phyloP scores from a whole-genome alignment of 257 asterid genomes.

The Dorcoceras hygrometricum region DNA sequence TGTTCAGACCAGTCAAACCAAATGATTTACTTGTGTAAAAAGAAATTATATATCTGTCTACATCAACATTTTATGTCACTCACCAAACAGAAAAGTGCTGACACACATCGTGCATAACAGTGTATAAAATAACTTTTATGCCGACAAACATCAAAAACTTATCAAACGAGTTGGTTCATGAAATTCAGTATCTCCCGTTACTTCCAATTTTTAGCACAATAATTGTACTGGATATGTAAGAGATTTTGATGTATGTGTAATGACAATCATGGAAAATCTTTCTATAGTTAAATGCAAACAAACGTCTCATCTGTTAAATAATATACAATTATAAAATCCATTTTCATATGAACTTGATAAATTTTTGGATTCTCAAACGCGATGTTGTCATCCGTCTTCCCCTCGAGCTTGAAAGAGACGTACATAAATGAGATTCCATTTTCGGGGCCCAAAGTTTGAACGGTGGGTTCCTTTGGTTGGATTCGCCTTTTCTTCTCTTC shows the following conservation, averaged over 20 bases:
- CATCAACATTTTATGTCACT: background rate
- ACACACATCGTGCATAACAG: background rate
- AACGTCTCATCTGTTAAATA: background rate
- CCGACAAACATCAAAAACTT: background rate
- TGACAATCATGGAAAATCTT: background rate
- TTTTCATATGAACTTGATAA: background rate
- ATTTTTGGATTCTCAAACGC: background rate
- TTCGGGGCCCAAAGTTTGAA: background rate
- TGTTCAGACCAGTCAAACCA: too few relatives aligned
- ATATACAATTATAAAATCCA: too few relatives aligned
- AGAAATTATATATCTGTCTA: too few relatives aligned
- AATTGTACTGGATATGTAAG: background rate
- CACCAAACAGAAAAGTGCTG: background rate
- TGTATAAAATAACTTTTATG: too few relatives aligned
- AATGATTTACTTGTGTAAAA: too few relatives aligned
- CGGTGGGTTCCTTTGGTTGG: background rate
- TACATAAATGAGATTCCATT: background rate
- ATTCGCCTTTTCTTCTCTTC: background rate
- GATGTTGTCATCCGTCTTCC: background rate
- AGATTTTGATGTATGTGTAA: too few relatives aligned
- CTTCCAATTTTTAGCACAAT: background rate
- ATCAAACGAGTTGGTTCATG: background rate
- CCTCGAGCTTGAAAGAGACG: background rate
- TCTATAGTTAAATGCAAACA: too few relatives aligned
- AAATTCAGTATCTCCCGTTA: background rate